Base-by-base conservation (phyloP, 2,329 filamentous ascomycete genomes). In the Apiospora arundinis region DNA sequence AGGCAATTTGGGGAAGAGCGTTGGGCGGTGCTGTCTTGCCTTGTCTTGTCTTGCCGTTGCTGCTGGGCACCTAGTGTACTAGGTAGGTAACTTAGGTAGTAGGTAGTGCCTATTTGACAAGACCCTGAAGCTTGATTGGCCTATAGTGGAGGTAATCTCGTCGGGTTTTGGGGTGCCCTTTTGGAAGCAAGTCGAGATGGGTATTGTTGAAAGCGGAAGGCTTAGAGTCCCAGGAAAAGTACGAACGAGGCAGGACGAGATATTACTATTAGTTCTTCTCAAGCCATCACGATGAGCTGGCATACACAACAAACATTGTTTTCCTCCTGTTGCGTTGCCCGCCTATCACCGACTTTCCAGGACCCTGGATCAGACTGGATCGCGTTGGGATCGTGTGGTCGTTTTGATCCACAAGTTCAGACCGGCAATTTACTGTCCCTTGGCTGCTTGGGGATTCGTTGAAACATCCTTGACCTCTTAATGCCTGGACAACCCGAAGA, bases 391-490 rank as follows among this genome's bases (percentile, higher is more conserved):
- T 63, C 56, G 56, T 63, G 56, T 63, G 56, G 56, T 40, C 32
- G 32, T 63, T 63, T 63, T 63, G 56, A 63, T 63, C 56, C 56
- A 63, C 56, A 63, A 63, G 56, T 40, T 12, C 32, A 63, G 56
- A 63, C 56, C 56, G 56, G 56, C 56, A 63, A 63, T 63, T 63
- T 63, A 37, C 56, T 63, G 56, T 63, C 56, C 56, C 56, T 63
- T 63, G 56, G 56, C 56, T 63, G 56, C 56, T 63, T 40, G 56
- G 32, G 32, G 56, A 63, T 21, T 63, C 56, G 56, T 40, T 40
- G 56, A 63, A 63, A 63, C 56, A 63, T 63, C 56, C 56, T 63
- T 40, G 56, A n/a, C 56, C 56, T 63, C 56, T 40, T n/a, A 63
- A 63, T 63, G 32, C 56, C 56, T 63, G 56, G 56, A 40, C 32